phyloP scores from a whole-genome alignment of 805 yeast genomes.

The Nakazawaea ernobii region DNA sequence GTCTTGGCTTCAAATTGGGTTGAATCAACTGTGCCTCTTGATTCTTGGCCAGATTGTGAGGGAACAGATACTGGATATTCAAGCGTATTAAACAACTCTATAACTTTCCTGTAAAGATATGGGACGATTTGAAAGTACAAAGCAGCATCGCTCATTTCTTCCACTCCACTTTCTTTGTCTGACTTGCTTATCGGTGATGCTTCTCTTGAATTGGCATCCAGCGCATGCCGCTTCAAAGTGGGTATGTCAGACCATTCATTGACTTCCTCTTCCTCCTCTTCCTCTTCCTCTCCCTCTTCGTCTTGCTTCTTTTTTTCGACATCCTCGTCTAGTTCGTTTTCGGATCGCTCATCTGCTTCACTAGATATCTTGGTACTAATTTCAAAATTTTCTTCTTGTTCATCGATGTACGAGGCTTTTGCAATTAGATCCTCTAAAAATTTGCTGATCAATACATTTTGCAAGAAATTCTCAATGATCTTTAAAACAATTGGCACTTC shows the following conservation, averaged over 20 bases:
- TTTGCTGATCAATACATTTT: constrained; percentile 29
- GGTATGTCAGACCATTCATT: constrained; percentile 5
- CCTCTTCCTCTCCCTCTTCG: constrained; percentile 6
- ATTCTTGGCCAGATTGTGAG: constrained; percentile 11
- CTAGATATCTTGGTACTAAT: neutral
- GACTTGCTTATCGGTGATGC: constrained; percentile 13
- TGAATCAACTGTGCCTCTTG: neutral
- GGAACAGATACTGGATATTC: constrained; percentile 19
- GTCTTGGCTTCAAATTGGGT: neutral
- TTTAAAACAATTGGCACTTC: constrained; percentile 29
- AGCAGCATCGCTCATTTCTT: constrained; percentile 24
- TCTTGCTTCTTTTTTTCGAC: constrained; percentile 16
- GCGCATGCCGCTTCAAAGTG: neutral
- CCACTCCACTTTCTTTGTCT: neutral
- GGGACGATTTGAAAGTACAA: constrained; percentile 31
- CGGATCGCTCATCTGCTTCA: constrained; percentile 12
- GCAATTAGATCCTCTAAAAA: constrained; percentile 24
- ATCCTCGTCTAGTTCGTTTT: constrained; percentile 8
- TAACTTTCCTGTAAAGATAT: constrained; percentile 22
- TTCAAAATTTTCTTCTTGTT: constrained; percentile 20
- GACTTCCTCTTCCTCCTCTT: neutral
- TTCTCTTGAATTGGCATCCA: constrained; percentile 14
- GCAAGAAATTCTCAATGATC: constrained; percentile 27
- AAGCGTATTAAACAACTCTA: constrained; percentile 17
- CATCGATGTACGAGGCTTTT: constrained; percentile 28